Evolutionary conservation across 768 basidiomycete species (phyloP).

Genomic region (Kwoniella dendrophila): DNA sequence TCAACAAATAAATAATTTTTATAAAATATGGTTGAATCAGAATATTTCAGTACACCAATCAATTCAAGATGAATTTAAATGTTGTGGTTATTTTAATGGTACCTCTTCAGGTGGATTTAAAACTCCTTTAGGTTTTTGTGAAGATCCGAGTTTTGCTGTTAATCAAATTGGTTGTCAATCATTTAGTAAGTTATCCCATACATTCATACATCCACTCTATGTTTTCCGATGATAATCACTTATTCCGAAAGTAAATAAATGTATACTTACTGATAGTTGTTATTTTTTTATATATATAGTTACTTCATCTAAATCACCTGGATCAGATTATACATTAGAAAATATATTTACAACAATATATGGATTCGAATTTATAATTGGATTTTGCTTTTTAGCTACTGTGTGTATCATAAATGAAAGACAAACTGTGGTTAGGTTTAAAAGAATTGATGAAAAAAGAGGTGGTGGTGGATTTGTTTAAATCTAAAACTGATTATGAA

Average conservation of each 20-base stretch:
- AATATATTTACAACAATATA: slow-evolving; percentile 79
- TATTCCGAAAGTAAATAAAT: no score
- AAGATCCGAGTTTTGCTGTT: slow-evolving; percentile 64
- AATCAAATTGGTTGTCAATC: slow-evolving; percentile 48
- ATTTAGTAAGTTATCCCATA: slow-evolving; percentile 22
- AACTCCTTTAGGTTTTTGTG: slow-evolving; percentile 66
- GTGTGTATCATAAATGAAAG: slow-evolving; percentile 86
- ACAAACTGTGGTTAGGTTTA: slow-evolving; percentile 78
- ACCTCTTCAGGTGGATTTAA: slow-evolving; percentile 61
- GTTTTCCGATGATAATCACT: no score
- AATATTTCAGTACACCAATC: slow-evolving; percentile 60
- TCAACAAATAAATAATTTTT: slow-evolving; percentile 69
- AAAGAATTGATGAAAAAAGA: slow-evolving; percentile 84
- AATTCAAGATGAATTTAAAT: slow-evolving; percentile 74
- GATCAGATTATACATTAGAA: slow-evolving; percentile 74
- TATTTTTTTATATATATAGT: slow-evolving; percentile 7
- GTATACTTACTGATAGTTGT: background rate
- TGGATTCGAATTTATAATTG: slow-evolving; percentile 79
- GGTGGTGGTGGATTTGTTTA: slow-evolving; percentile 84
- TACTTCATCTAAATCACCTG: slow-evolving; percentile 41
- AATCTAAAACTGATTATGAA: background rate
- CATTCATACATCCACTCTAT: background rate
- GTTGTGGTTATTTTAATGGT: slow-evolving; percentile 77
- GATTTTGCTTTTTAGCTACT: slow-evolving; percentile 74
- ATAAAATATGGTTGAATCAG: slow-evolving; percentile 60